Percentiles rank a stretch among this genome's conserved stretches.
Conservation (phyloP, 495 filamentous ascomycete genomes). For the Staphylotrichum tortipilum region DNA sequence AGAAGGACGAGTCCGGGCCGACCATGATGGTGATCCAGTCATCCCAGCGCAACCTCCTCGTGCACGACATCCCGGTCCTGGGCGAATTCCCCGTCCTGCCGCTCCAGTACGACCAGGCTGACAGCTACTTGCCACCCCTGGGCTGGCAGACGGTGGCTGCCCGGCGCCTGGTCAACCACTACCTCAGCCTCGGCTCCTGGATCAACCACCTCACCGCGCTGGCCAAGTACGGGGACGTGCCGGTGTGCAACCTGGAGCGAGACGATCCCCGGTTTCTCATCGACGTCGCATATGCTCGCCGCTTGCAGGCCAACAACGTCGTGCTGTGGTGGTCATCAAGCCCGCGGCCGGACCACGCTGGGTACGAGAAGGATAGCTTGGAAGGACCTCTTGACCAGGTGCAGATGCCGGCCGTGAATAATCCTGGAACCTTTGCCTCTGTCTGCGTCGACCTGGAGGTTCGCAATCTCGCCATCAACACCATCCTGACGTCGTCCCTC, state of each 20-base stretch:
- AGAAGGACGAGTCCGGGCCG: slow-evolving; percentile 69
- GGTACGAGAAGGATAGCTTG: slow-evolving; percentile 90
- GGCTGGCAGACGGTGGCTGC: slow-evolving; percentile 91
- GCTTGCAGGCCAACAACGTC: slow-evolving; percentile 84
- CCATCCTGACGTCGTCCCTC: slow-evolving; percentile 91
- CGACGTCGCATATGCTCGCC: slow-evolving; percentile 87
- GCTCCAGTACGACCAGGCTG: slow-evolving; percentile 70
- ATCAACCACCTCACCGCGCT: slow-evolving; percentile 78
- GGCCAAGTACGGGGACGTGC: slow-evolving; percentile 85
- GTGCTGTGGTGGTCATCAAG: slow-evolving; percentile 96
- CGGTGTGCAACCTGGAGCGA: slow-evolving; percentile 87
- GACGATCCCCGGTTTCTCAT: slow-evolving; percentile 93
- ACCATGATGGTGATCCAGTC: slow-evolving; percentile 84
- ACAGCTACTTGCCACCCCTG: slow-evolving; percentile 79
- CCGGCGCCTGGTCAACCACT: slow-evolving; percentile 76
- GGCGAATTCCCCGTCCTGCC: slow-evolving; percentile 77
- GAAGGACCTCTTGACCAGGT: slow-evolving; percentile 77
- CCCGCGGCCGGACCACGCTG: slow-evolving; percentile 86
- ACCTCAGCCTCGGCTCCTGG: slow-evolving; percentile 85
- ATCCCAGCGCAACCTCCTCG: slow-evolving; percentile 66
- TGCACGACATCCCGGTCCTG: slow-evolving; percentile 77
- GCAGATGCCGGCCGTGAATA: slow-evolving; percentile 88
- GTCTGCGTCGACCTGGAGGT: slow-evolving; percentile 95
- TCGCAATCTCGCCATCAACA: slow-evolving; percentile 94
- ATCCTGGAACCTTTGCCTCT: slow-evolving; percentile 84